Evolutionary conservation across 2,329 filamentous ascomycete genomes (phyloP), one percentile per base, ranked within the genome.

Genomic region (Fusarium sororula): DNA sequence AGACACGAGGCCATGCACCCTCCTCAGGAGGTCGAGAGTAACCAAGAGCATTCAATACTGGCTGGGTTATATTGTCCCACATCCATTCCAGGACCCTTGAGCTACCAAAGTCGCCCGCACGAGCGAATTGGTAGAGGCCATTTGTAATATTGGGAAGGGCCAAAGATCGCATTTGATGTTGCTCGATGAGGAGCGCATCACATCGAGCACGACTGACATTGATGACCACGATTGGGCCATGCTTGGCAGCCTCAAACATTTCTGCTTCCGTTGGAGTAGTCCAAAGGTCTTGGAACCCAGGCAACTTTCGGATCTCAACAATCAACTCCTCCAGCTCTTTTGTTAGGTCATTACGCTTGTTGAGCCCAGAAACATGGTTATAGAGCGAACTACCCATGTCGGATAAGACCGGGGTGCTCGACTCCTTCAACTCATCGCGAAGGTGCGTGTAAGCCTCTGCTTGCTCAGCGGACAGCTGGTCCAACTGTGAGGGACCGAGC

Each of bases 401-500:
- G 3, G 4, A 2, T 17, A 17, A 8, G 9, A 3, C 26, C 0
- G 20, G 14, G 6, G 7, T 13, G 6, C 1, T 12, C 3, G 28
- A 6, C 2, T 0, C 7, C 14, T 30, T 30, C 45, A 48, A 9
- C 7, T 17, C 45, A 12, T 35, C 48, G 2, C 48, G 48, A 35
- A 51, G 48, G 12, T 18, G 22, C 3, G 1, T 7, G 17, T 51
- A 51, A 0, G 7, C 11, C 22, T 35, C 0, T 0, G 30, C 12
- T 51, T 51, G 30, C 20, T 24, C 7, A 20, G n/a, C 1, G 0
- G 48, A 5, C 1, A 51, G 22, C 0, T 35, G 22, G 0, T 3
- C 30, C 30, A 51, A 5, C 30, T 51, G 15, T 3, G 24, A 18
- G 20, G 30, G 22, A 3, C 4, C 22, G 0, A 35, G 17, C 0